Percentiles rank a stretch among this genome's conserved stretches.
Evolutionary conservation across 306 rosid genomes (phyloP).

Genomic region (Casuarina equisetifolia): DNA sequence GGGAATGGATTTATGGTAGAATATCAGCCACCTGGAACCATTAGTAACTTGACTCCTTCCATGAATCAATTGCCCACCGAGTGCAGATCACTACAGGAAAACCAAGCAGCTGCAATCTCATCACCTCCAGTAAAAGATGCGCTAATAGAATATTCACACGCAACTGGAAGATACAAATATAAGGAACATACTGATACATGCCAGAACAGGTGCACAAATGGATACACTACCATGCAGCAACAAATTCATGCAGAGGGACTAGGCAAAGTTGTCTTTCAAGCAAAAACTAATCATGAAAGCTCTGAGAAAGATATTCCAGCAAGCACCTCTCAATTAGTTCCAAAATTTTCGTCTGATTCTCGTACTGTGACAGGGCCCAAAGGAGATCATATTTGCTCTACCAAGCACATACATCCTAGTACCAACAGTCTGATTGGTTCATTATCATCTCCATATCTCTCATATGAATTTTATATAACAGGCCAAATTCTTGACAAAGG

Average conservation of each 20-base stretch:
- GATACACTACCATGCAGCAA: constrained; percentile 34
- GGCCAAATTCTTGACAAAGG: constrained; percentile 28
- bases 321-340: constrained; percentile 29
- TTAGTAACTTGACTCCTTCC: constrained; percentile 24
- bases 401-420: constrained; percentile 23
- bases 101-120: constrained; percentile 34
- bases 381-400: constrained; percentile 42
- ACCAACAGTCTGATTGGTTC: constrained; percentile 37
- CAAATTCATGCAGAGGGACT: constrained; percentile 30
- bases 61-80: constrained; percentile 31
- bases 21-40: constrained; percentile 34
- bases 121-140: constrained; percentile 29
- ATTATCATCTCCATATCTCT: constrained; percentile 41
- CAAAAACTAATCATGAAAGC: constrained; percentile 33
- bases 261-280: constrained; percentile 29
- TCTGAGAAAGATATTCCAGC: constrained; percentile 30
- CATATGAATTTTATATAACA: constrained; percentile 34
- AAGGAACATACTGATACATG: constrained; percentile 33
- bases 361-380: constrained; percentile 44
- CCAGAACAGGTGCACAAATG: constrained; percentile 34
- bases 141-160: constrained; percentile 26
- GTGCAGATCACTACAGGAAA: constrained; percentile 23
- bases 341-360: constrained; percentile 36
- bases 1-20: constrained; percentile 31
- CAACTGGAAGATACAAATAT: constrained; percentile 28